Evolutionary conservation across 371 early-diverging fungal genomes (phyloP).

Genomic region (Syncephalastrum sp.): DNA sequence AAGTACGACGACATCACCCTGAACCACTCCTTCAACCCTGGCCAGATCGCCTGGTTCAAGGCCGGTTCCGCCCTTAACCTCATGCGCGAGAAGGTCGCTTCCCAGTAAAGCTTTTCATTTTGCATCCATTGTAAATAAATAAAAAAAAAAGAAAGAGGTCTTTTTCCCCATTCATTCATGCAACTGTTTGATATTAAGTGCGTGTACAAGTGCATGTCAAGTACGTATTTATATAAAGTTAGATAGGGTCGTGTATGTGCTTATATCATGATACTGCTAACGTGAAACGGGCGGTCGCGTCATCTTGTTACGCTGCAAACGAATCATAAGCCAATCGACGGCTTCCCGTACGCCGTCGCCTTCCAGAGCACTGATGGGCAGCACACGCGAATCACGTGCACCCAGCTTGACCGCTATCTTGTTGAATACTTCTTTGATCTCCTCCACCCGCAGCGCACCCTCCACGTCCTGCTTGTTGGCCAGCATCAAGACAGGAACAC

Average conservation of each 20-base stretch:
- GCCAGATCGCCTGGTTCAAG: slow-evolving; percentile 93
- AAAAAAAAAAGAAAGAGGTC: slow-evolving; percentile 8
- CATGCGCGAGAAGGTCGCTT: slow-evolving; percentile 51
- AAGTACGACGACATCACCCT: slow-evolving; percentile 74
- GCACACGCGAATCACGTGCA: slow-evolving; percentile 67
- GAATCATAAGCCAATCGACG: slow-evolving; percentile 79
- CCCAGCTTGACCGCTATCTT: slow-evolving; percentile 81
- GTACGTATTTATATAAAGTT: too few relatives aligned
- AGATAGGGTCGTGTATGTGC: too few relatives aligned
- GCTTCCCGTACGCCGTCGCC: slow-evolving; percentile 86
- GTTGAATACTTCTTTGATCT: slow-evolving; percentile 91
- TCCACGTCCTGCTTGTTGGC: slow-evolving; percentile 91
- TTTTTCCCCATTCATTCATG: too few relatives aligned
- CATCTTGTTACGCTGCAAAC: slow-evolving; percentile 78
- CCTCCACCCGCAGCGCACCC: slow-evolving; percentile 75
- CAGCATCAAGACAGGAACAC: slow-evolving; percentile 90
- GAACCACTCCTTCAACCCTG: slow-evolving; percentile 97
- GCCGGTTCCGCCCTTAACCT: slow-evolving; percentile 90
- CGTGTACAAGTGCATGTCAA: too few relatives aligned
- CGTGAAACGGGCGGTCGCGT: slow-evolving; percentile 76
- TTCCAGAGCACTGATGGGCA: slow-evolving; percentile 77
- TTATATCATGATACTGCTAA: slow-evolving; percentile 14
- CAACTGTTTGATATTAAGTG: too few relatives aligned
- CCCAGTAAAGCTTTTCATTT: slow-evolving; percentile 3
- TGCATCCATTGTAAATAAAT: background rate